A percentile compares a stretch with the other conserved stretches of the same genome.
These are phyloP conservation scores for Acarospora socialis DNA, from an alignment of 2,329 filamentous ascomycete species.

Conservation along the genomic window DNA sequence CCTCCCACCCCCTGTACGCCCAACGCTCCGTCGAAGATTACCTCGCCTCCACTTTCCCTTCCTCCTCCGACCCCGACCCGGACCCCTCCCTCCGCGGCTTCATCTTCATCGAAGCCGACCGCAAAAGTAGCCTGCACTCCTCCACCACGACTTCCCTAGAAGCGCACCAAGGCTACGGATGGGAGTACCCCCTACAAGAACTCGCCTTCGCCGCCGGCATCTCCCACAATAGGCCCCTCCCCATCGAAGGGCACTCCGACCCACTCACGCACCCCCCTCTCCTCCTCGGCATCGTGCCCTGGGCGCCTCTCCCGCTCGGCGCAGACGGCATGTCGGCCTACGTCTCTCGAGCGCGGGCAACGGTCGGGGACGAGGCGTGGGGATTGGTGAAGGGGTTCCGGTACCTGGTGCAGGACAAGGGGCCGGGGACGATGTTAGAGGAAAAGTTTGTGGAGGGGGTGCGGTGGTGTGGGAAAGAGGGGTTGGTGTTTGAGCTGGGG, in stretches of 20 bases:
- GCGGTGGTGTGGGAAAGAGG: slow-evolving; percentile 48
- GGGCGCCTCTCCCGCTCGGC: slow-evolving; percentile 67
- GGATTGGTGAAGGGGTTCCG: slow-evolving; percentile 61
- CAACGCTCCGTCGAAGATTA: slow-evolving; percentile 55
- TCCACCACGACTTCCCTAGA: slow-evolving; percentile 27
- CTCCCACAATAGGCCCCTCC: slow-evolving; percentile 42
- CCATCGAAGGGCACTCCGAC: slow-evolving; percentile 45
- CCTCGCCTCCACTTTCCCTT: slow-evolving; percentile 29
- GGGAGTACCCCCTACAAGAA: slow-evolving; percentile 56
- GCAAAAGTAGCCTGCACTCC: slow-evolving; percentile 44
- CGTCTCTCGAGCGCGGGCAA: slow-evolving; percentile 44
- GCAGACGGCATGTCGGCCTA: slow-evolving; percentile 48
- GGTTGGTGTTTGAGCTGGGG: slow-evolving; percentile 66
- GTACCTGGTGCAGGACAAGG: slow-evolving; percentile 70
- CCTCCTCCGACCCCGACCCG: slow-evolving; percentile 17
- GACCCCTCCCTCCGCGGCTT: slow-evolving; percentile 47
- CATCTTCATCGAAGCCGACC: slow-evolving; percentile 72
- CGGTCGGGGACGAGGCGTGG: slow-evolving; percentile 49
- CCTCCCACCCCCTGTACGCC: slow-evolving; percentile 44
- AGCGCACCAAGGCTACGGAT: too few species aligned
- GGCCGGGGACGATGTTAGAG: slow-evolving; percentile 48
- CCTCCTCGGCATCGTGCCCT: slow-evolving; percentile 63
- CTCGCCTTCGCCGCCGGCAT: slow-evolving; percentile 55
- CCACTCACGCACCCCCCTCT: slow-evolving; percentile 40
- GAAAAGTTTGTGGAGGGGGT: slow-evolving; percentile 51